A percentile compares a stretch with the other conserved stretches of the same genome.
Conservation (phyloP, 192 early-diverging fungal species). For the Dimargaris xerosporica region DNA sequence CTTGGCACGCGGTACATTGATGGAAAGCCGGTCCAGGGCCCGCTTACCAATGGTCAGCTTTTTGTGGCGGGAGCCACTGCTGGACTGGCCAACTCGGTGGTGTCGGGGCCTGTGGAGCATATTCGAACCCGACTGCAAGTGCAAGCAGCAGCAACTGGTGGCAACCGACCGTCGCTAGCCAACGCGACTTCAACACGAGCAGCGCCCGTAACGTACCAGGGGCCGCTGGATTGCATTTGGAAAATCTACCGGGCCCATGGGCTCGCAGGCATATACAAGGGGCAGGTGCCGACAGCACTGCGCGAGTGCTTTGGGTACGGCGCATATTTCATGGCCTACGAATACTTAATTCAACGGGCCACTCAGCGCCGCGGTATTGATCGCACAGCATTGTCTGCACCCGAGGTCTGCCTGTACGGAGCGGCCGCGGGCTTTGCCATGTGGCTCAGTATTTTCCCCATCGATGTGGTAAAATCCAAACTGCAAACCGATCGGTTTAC, state of each 20-base stretch:
- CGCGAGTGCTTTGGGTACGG: constrained; percentile 90
- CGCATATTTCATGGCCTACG: constrained; percentile 87
- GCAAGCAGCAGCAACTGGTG: constrained; percentile 62
- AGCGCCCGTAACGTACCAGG: constrained; percentile 32
- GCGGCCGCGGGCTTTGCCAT: constrained; percentile 70
- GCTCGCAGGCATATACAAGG: constrained; percentile 74
- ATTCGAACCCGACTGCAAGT: constrained; percentile 90
- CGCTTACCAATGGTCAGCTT: constrained; percentile 62
- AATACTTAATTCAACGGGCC: constrained; percentile 66
- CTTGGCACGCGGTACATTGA: constrained; percentile 43
- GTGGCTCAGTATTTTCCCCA: constrained; percentile 77
- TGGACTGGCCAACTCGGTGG: constrained; percentile 76
- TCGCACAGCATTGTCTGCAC: constrained; percentile 55
- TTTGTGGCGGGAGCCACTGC: constrained; percentile 72
- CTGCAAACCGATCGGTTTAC: constrained; percentile 85
- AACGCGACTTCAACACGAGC: constrained; percentile 12
- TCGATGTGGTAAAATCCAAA: constrained; percentile 90
- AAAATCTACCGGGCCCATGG: constrained; percentile 68
- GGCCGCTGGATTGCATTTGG: constrained; percentile 71
- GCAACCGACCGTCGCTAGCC: constrained; percentile 16
- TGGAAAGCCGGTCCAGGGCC: constrained; percentile 26
- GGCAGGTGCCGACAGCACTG: constrained; percentile 67
- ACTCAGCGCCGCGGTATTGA: constrained; percentile 41
- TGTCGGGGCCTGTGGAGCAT: constrained; percentile 91
- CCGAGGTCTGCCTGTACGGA: constrained; percentile 67